phyloP scores from a whole-genome alignment of 1,139 yeast genomes.

The Yamadazyma triangularis region DNA sequence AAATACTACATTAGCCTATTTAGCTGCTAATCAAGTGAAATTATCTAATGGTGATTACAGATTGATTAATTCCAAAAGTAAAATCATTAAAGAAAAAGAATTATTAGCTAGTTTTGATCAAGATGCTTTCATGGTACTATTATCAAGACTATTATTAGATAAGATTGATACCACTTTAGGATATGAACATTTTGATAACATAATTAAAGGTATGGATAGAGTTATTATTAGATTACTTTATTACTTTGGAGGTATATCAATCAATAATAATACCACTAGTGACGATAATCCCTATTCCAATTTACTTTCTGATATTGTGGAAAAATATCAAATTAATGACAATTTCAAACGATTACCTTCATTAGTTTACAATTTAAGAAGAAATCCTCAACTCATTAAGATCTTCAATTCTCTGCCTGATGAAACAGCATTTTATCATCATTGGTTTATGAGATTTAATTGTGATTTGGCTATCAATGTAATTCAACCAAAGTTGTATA shows the following conservation, averaged over 20 bases:
- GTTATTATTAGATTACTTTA: slow-evolving; percentile 23
- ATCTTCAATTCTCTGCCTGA: slow-evolving; percentile 43
- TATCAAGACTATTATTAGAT: slow-evolving; percentile 28
- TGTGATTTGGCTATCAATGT: slow-evolving; percentile 15
- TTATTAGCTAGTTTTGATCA: slow-evolving; percentile 29
- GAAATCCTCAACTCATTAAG: slow-evolving; percentile 29
- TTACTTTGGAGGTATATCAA: slow-evolving; percentile 29
- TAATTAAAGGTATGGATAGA: slow-evolving; percentile 22
- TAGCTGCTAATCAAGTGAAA: slow-evolving; percentile 13
- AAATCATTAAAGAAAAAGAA: slow-evolving; percentile 22
- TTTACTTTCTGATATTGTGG: slow-evolving; percentile 10
- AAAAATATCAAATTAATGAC: slow-evolving; percentile 20
- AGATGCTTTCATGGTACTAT: slow-evolving; percentile 24
- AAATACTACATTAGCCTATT: slow-evolving; percentile 26
- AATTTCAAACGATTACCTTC: slow-evolving; percentile 24
- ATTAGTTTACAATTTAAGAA: slow-evolving; percentile 27
- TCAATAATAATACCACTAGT: slow-evolving; percentile 11
- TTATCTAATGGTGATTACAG: slow-evolving; percentile 13
- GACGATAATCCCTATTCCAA: slow-evolving; percentile 20
- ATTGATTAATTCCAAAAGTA: slow-evolving; percentile 16
- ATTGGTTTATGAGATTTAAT: slow-evolving; percentile 22
- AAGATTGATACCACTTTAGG: slow-evolving; percentile 35
- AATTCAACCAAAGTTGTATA: slow-evolving; percentile 26
- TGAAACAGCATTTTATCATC: slow-evolving; percentile 38
- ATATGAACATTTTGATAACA: slow-evolving; percentile 27